These are phyloP conservation scores for Pisolithus sp. DNA, from an alignment of 768 basidiomycete species.

Conservation along the genomic window DNA sequence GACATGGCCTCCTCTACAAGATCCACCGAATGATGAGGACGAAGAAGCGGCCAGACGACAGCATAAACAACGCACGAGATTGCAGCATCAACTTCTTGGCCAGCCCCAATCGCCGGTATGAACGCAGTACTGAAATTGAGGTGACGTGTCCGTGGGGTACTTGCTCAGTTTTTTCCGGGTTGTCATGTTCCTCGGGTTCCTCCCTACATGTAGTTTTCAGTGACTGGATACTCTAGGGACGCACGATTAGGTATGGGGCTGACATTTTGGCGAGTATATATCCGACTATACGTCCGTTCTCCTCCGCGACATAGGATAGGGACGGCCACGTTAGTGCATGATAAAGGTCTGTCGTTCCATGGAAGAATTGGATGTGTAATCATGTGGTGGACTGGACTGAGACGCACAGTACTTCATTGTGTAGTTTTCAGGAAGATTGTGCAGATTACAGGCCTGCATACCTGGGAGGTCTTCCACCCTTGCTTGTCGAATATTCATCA, in stretches of 20 bases:
- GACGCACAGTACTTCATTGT: conserved; percentile 69
- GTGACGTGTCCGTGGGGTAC: conserved; percentile 88
- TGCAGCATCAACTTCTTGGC: conserved; percentile 93
- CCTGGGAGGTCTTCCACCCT: conserved; percentile 75
- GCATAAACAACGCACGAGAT: conserved; percentile 57
- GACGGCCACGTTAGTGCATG: conserved; percentile 91
- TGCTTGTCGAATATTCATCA: conserved; percentile 27
- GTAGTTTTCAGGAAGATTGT: conserved; percentile 92
- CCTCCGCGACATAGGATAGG: conserved; percentile 89
- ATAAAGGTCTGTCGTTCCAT: conserved; percentile 65
- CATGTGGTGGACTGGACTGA: not conserved
- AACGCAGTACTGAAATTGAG: conserved; percentile 89
- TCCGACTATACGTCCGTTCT: conserved; percentile 86
- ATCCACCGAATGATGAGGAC: not conserved
- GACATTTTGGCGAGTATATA: conserved; percentile 97
- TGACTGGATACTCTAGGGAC: conserved; percentile 19
- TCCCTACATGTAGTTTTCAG: conserved; percentile 47
- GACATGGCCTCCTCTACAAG: conserved; percentile 83
- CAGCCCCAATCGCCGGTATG: conserved; percentile 84
- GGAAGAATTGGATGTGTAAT: not conserved
- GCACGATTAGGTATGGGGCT: conserved; percentile 25
- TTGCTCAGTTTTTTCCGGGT: conserved; percentile 42
- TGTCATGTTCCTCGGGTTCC: conserved; percentile 37
- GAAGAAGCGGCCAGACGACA: not conserved
- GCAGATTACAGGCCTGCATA: conserved; percentile 92